Evolutionary conservation across 2,329 filamentous ascomycete species (phyloP).

Genomic region (Calonectria pauciramosa): DNA sequence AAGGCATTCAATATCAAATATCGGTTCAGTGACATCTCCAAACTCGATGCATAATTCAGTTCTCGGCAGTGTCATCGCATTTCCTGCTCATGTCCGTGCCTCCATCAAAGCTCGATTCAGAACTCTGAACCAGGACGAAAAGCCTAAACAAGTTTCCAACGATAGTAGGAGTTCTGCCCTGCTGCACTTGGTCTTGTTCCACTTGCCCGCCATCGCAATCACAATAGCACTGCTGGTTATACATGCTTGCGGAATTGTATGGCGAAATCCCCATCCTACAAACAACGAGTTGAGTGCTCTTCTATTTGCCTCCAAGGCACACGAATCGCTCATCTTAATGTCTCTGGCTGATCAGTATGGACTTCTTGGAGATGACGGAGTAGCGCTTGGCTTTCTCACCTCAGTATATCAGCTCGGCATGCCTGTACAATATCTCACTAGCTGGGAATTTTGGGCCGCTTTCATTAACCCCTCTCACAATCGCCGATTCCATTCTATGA

Average conservation of each 20-base stretch:
- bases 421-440: slow-evolving; percentile 7
- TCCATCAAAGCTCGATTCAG: background rate
- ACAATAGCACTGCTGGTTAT: background rate
- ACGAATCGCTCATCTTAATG: slow-evolving; percentile 9
- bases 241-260: background rate
- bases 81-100: too few species aligned
- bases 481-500: background rate
- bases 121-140: background rate
- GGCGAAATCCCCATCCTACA: background rate
- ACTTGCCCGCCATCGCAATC: slow-evolving; percentile 7
- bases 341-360: slow-evolving; percentile 2
- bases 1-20: too few species aligned
- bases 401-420: slow-evolving; percentile 13
- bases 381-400: slow-evolving; percentile 12
- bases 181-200: background rate
- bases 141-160: background rate
- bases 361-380: background rate
- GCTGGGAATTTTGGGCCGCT: slow-evolving; percentile 11
- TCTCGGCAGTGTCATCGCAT: too few species aligned
- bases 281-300: background rate
- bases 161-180: background rate
- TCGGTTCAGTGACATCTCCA: too few species aligned
- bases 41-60: too few species aligned
- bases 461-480: background rate
- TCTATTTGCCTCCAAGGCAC: slow-evolving; percentile 21